Percentiles rank a stretch among this genome's conserved stretches.
phyloP scores from a whole-genome alignment of 2,329 filamentous ascomycete genomes.

The Colletotrichum orchidophilum region DNA sequence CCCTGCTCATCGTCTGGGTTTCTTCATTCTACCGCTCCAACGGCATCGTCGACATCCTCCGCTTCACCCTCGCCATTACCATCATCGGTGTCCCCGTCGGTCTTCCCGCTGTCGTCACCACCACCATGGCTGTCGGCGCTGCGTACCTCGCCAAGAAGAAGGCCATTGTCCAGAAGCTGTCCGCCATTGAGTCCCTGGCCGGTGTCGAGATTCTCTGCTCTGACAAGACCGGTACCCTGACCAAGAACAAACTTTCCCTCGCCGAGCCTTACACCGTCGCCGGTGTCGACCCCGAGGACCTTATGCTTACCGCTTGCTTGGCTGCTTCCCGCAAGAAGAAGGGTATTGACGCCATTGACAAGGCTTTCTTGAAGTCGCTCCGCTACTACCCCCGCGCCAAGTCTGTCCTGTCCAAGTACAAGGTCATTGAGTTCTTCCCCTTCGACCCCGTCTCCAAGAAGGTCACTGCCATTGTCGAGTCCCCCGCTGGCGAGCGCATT shows the following conservation, averaged over 20 bases:
- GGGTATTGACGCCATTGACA: conserved; percentile 94
- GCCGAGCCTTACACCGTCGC: conserved; percentile 84
- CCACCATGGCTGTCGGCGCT: conserved; percentile 93
- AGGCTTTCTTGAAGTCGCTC: conserved; percentile 90
- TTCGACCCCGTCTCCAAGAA: conserved; percentile 96
- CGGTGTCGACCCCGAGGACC: conserved; percentile 85
- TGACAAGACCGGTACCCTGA: conserved; percentile 93
- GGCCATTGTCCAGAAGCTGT: conserved; percentile 93
- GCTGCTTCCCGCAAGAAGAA: conserved; percentile 95
- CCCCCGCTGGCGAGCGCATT: conserved; percentile 83
- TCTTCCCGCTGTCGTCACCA: conserved; percentile 92
- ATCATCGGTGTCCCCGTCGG: conserved; percentile 93
- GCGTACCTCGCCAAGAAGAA: conserved; percentile 92
- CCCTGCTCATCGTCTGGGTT: conserved; percentile 85
- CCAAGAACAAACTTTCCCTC: conserved; percentile 92
- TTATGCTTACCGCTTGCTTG: conserved; percentile 91
- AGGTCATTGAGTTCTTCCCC: conserved; percentile 83
- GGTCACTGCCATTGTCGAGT: conserved; percentile 85
- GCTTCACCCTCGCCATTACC: conserved; percentile 88
- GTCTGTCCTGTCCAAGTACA: conserved; percentile 82
- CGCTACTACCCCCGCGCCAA: conserved; percentile 86
- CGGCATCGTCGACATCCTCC: conserved; percentile 78
- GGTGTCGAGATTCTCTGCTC: conserved; percentile 95
- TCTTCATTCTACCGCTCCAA: conserved; percentile 90
- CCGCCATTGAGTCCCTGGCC: conserved; percentile 89